Evolutionary conservation across 2,329 filamentous ascomycete genomes (phyloP).

Genomic region (Emmonsiellopsis sp.): DNA sequence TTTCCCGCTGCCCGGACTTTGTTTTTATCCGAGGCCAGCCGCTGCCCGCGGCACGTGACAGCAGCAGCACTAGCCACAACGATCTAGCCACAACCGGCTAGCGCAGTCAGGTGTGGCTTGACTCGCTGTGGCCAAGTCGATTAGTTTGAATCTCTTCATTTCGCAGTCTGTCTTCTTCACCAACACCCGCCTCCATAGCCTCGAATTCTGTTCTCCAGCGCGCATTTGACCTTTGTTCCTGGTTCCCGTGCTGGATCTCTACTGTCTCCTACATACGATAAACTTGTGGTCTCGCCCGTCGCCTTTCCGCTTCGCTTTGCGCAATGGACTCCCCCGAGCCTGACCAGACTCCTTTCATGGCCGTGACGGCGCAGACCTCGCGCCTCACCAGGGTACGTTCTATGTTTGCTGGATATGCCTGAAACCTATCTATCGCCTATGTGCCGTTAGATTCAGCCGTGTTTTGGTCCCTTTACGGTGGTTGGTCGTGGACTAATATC

Average conservation of each 20-base stretch:
- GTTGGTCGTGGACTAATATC: neutral
- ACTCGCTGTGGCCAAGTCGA: neutral
- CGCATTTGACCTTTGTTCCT: neutral
- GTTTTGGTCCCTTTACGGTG: neutral
- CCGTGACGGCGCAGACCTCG: constrained; percentile 73
- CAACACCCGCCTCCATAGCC: neutral
- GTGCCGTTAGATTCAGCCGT: neutral
- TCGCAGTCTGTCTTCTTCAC: neutral
- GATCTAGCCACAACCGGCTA: neutral
- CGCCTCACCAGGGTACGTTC: constrained; percentile 34
- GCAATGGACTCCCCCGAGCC: constrained; percentile 78
- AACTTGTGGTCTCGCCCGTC: neutral
- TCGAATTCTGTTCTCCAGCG: neutral
- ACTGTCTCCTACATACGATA: neutral
- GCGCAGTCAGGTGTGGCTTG: neutral
- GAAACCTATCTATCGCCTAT: neutral
- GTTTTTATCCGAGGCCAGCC: constrained; percentile 20
- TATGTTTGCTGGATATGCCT: neutral
- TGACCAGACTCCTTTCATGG: constrained; percentile 84
- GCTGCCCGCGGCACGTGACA: constrained; percentile 12
- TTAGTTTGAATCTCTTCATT: no score
- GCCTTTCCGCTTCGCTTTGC: neutral
- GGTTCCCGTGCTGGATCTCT: neutral
- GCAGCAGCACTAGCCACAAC: neutral
- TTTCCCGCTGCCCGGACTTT: neutral